phyloP scores from a whole-genome alignment of 306 rosid genomes.

The Styphnolobium japonicum region DNA sequence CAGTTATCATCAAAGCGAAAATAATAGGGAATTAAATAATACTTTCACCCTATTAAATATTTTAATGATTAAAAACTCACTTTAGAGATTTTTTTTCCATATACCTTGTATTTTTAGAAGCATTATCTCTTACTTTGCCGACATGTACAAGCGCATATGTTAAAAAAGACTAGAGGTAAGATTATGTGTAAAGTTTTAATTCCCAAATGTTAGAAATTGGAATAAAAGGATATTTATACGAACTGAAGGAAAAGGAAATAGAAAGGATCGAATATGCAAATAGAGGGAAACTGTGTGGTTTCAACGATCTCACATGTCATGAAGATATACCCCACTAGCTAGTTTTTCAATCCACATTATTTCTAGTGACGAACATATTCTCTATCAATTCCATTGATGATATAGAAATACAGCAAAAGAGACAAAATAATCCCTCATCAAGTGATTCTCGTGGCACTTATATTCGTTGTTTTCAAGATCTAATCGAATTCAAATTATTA shows the following conservation, averaged over 20 bases:
- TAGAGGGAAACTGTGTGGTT: background rate
- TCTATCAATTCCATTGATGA: conserved; percentile 14
- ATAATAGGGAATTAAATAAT: background rate
- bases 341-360: background rate
- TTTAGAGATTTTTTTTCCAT: too few relatives aligned
- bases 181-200: background rate
- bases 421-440: background rate
- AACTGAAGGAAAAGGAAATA: background rate
- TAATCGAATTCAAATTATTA: background rate
- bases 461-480: background rate
- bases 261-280: background rate
- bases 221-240: conserved; percentile 15
- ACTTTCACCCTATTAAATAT: background rate
- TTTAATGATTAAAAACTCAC: too few relatives aligned
- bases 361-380: conserved; percentile 28
- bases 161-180: background rate
- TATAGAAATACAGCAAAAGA: background rate
- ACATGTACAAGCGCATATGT: too few relatives aligned
- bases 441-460: background rate
- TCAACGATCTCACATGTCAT: background rate
- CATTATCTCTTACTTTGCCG: too few relatives aligned
- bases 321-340: background rate
- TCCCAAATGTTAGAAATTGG: conserved; percentile 14
- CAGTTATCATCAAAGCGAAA: background rate
- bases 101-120: too few relatives aligned